Percentiles rank a stretch among this genome's conserved stretches.
These are phyloP conservation scores for Schwanniomyces yamadae DNA, from an alignment of 805 yeast species.

Conservation along the genomic window DNA sequence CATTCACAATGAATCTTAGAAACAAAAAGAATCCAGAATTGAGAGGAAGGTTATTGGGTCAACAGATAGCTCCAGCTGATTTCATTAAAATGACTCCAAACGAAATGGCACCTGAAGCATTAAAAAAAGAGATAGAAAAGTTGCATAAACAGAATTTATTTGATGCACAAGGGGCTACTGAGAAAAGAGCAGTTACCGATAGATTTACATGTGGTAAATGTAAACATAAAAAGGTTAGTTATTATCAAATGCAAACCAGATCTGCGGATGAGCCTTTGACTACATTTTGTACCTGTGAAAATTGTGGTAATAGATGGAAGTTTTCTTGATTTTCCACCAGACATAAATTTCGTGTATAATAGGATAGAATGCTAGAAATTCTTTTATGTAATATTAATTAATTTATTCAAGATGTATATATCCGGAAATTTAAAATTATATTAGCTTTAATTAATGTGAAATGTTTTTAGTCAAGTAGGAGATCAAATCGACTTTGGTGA, in stretches of 20 bases:
- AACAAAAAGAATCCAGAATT: conserved; percentile 88
- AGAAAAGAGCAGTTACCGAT: conserved; percentile 93
- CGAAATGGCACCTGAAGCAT: conserved; percentile 91
- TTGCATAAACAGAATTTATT: conserved; percentile 85
- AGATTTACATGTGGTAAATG: conserved; percentile 97
- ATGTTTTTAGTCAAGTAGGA: conserved; percentile 46
- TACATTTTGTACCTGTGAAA: conserved; percentile 96
- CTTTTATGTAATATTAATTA: conserved; percentile 2
- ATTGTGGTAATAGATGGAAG: conserved; percentile 98
- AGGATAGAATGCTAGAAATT: background rate
- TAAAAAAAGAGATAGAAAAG: conserved; percentile 81
- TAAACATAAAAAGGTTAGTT: conserved; percentile 94
- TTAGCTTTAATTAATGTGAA: conserved; percentile 9
- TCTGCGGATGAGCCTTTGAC: conserved; percentile 99
- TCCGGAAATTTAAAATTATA: background rate
- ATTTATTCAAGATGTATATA: background rate
- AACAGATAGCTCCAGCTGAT: conserved; percentile 63
- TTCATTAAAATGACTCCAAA: conserved; percentile 84
- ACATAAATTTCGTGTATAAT: conserved; percentile 1
- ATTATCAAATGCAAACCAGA: conserved; percentile 96
- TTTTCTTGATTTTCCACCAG: conserved; percentile 53
- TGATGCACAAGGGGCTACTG: conserved; percentile 97
- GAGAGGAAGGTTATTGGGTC: conserved; percentile 62
- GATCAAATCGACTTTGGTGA: conserved; percentile 82
- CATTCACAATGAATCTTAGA: conserved; percentile 81